Conservation (phyloP, 129 eudicot species). For the Chrysanthemum makinoi region DNA sequence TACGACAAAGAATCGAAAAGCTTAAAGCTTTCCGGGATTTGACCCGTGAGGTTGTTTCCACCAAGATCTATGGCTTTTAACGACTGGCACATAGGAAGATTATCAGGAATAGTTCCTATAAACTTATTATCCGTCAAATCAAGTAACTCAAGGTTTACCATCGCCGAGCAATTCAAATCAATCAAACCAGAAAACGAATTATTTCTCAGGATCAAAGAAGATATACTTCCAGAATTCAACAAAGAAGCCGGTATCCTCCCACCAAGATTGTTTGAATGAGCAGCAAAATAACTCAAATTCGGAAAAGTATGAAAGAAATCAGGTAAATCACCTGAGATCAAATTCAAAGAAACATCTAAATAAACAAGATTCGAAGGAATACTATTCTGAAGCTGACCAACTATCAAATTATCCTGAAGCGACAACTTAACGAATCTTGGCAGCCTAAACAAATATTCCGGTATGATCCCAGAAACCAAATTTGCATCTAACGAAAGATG, state of each 20-base stretch:
- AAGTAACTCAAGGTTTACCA: slow-evolving; percentile 51
- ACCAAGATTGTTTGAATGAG: slow-evolving; percentile 52
- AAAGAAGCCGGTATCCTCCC: slow-evolving; percentile 59
- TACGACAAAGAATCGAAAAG: slow-evolving; percentile 42
- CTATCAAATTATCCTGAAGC: slow-evolving; percentile 51
- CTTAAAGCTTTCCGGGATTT: slow-evolving; percentile 62
- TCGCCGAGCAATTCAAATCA: slow-evolving; percentile 53
- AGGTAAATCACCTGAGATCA: slow-evolving; percentile 54
- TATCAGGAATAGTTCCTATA: slow-evolving; percentile 50
- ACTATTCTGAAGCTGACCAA: slow-evolving; percentile 47
- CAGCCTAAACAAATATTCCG: slow-evolving; percentile 47
- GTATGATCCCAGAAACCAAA: slow-evolving; percentile 47
- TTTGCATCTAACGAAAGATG: slow-evolving; percentile 48
- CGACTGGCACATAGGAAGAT: slow-evolving; percentile 45
- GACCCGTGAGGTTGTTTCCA: slow-evolving; percentile 51
- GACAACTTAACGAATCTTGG: slow-evolving; percentile 32
- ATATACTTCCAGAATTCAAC: slow-evolving; percentile 48
- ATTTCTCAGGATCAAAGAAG: slow-evolving; percentile 52
- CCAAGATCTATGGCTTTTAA: slow-evolving; percentile 54
- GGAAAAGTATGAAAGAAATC: slow-evolving; percentile 48
- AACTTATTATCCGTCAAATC: slow-evolving; percentile 59
- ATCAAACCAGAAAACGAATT: slow-evolving; percentile 51
- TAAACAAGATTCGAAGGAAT: slow-evolving; percentile 48
- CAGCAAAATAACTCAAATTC: slow-evolving; percentile 42
- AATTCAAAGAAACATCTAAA: slow-evolving; percentile 61